A percentile compares a stretch with the other conserved stretches of the same genome.
Conservation (phyloP, 768 basidiomycete genomes). For the Lanmaoa pseudosensibilis region DNA sequence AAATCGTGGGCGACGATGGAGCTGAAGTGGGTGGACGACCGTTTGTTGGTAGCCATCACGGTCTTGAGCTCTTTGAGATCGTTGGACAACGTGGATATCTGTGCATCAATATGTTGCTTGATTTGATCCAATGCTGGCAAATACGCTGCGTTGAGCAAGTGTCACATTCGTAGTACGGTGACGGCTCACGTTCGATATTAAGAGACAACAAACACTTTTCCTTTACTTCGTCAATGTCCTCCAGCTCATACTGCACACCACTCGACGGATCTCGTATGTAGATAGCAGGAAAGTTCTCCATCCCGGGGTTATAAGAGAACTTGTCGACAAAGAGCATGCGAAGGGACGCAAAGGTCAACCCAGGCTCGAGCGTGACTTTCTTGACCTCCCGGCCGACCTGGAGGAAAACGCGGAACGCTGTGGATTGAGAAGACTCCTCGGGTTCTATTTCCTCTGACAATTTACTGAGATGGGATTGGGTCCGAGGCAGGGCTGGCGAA, state of each 20-base stretch:
- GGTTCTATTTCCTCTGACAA: constrained; percentile 21
- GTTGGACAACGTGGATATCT: constrained; percentile 79
- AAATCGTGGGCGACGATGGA: constrained; percentile 55
- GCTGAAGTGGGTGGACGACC: constrained; percentile 48
- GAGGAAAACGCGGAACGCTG: constrained; percentile 72
- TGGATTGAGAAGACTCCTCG: constrained; percentile 16
- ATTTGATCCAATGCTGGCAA: constrained; percentile 91
- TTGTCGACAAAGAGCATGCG: constrained; percentile 91
- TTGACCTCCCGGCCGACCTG: constrained; percentile 91
- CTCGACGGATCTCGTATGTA: constrained; percentile 92
- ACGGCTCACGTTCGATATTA: constrained; percentile 90
- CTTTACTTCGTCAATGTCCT: constrained; percentile 90
- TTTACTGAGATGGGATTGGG: constrained; percentile 13
- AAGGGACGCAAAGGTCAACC: constrained; percentile 69
- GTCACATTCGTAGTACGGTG: not conserved
- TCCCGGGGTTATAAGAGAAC: constrained; percentile 91
- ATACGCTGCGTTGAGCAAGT: constrained; percentile 7
- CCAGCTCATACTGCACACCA: constrained; percentile 93
- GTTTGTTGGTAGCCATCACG: constrained; percentile 55
- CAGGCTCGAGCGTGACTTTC: constrained; percentile 72
- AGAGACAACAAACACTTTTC: constrained; percentile 86
- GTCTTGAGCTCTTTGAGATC: constrained; percentile 88
- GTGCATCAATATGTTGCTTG: constrained; percentile 94
- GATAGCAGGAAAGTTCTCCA: constrained; percentile 92
- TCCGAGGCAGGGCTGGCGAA: constrained; percentile 1